A percentile compares a stretch with the other conserved stretches of the same genome.
Conservation (phyloP, 179 eudicot genomes). For the Actinidia polygama region DNA sequence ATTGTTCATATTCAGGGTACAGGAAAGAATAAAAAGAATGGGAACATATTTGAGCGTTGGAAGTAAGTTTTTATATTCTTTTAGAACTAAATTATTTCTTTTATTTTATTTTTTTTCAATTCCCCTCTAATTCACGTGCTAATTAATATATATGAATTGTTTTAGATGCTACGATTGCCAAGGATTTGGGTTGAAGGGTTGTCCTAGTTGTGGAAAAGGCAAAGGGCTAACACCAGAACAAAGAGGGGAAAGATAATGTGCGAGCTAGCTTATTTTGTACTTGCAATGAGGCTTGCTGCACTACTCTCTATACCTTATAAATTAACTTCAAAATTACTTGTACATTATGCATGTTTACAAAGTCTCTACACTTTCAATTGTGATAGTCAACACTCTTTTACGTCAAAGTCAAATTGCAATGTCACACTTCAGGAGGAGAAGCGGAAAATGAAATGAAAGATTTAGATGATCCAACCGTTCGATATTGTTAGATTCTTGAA, state of each 20-base stretch:
- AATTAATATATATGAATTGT: not conserved
- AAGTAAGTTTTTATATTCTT: constrained; percentile 52
- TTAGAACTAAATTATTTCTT: not conserved
- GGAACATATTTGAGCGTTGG: constrained; percentile 95
- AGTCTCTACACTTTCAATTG: too few relatives aligned
- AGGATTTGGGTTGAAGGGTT: constrained; percentile 85
- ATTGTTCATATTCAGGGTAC: constrained; percentile 63
- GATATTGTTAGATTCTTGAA: too few relatives aligned
- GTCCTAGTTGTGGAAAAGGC: constrained; percentile 84
- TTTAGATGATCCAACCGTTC: too few relatives aligned
- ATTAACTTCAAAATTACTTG: too few relatives aligned
- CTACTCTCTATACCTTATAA: too few relatives aligned
- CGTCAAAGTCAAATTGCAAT: too few relatives aligned
- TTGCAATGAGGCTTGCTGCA: too few relatives aligned
- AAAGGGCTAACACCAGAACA: constrained; percentile 88
- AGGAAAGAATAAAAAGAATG: constrained; percentile 91
- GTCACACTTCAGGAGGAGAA: too few relatives aligned
- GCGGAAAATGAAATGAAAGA: too few relatives aligned
- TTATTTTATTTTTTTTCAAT: not conserved
- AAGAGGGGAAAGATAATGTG: constrained; percentile 80
- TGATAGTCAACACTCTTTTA: too few relatives aligned
- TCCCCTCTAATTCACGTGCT: not conserved
- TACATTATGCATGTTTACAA: too few relatives aligned
- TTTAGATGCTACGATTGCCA: constrained; percentile 91
- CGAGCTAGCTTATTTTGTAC: too few relatives aligned